Base-by-base conservation (phyloP, 352 stramenopile genomes). In the Phytophthora kernoviae region DNA sequence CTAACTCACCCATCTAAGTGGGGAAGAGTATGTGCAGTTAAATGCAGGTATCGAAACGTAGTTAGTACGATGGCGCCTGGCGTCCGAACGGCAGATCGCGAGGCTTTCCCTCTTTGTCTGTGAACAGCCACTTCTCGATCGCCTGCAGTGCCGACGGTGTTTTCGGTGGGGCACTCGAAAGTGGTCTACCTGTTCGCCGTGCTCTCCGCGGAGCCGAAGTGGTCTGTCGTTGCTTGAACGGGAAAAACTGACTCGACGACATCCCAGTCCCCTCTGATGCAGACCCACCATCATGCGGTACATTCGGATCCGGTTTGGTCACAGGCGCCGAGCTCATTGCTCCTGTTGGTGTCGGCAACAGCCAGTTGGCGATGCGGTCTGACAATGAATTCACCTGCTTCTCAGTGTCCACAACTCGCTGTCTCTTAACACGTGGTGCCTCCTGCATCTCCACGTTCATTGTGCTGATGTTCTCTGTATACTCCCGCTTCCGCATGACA, bases 41-140 rank as follows among this genome's bases (percentile, higher is more conserved):
- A 36, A 14, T 14, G 10, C 62, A 27, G 56, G 47, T 24, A 32
- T 61, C 65, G 41, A 58, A 58, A 11, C 14, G 33, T 64, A 53
- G 47, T 58, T 66, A 75, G 34, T 69, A 75, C 24, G 62, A 73
- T 24, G 70, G 58, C 2, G 65, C 62, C 36, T 74, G 65, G 9
- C 50, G 56, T 50, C 58, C 66, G 41, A 79, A 71, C 32, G 58
- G 63, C 33, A 67, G 37, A 1, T 68, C 62, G 58, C 57, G 65
- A 34, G 65, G 56, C 2, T 73, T 79, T 26, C 69, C 68, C 21
- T 79, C 69, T 22, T 70, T 73, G 15, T 84, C 72, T 0, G 63
- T 75, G 46, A 85, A 89, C 12, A 89, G 53, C 77, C 77, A 87
- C 40, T 89, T 74, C 41, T 87, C 73, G 14, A 89, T 70, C 2